Percentiles rank a stretch among this genome's conserved stretches.
phyloP scores from a whole-genome alignment of 2,329 filamentous ascomycete species.

The Chaetoscypha palmicola region DNA sequence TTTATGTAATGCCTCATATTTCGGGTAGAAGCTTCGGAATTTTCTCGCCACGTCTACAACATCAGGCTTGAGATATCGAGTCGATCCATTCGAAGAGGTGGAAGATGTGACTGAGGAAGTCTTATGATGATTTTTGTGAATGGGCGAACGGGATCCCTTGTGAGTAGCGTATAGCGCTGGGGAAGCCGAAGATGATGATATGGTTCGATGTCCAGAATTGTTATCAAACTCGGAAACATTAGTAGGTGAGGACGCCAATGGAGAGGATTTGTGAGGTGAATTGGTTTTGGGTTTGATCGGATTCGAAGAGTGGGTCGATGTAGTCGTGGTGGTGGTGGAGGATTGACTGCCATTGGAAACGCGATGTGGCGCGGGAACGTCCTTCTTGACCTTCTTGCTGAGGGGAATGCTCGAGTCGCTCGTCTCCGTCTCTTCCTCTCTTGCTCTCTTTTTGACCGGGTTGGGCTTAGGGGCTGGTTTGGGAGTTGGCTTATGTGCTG shows the following conservation, averaged over 20 bases:
- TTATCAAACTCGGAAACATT: conserved; percentile 56
- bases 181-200: conserved; percentile 26
- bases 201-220: conserved; percentile 25
- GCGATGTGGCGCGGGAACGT: conserved; percentile 6
- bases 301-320: conserved; percentile 35
- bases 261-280: conserved; percentile 56
- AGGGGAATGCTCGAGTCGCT: conserved; percentile 27
- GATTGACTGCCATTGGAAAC: conserved; percentile 43
- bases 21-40: conserved; percentile 50
- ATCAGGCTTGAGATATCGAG: conserved; percentile 38
- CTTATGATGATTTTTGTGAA: conserved; percentile 29
- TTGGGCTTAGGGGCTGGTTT: conserved; percentile 35
- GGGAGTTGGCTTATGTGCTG: conserved; percentile 32
- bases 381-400: conserved; percentile 30
- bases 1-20: conserved; percentile 50
- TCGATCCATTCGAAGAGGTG: conserved; percentile 20
- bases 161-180: conserved; percentile 13
- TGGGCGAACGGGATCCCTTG: conserved; percentile 24
- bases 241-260: conserved; percentile 57
- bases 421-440: conserved; percentile 34
- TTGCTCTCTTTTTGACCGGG: conserved; percentile 41
- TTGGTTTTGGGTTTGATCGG: conserved; percentile 39
- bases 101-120: conserved; percentile 27
- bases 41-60: conserved; percentile 46
- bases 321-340: conserved; percentile 37